A percentile compares a stretch with the other conserved stretches of the same genome.
phyloP scores from a whole-genome alignment of 1,139 yeast species.

The Nakaseomyces kungkrabaensis region DNA sequence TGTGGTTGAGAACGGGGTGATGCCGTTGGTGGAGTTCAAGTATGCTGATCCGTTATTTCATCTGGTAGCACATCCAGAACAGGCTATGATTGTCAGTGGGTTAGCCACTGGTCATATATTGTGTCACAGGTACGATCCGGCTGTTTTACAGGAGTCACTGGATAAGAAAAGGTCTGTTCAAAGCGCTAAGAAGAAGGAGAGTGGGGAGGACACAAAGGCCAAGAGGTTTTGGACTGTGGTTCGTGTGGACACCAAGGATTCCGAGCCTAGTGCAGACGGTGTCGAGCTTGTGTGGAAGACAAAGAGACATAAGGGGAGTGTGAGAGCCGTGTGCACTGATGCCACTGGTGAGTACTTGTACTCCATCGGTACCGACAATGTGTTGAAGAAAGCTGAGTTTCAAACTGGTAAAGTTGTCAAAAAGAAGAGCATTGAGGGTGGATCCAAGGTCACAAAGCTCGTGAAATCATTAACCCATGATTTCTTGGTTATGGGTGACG shows the following conservation, averaged over 20 bases:
- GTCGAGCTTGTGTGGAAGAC: slow-evolving; percentile 64
- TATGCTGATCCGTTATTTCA: slow-evolving; percentile 61
- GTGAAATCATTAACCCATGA: slow-evolving; percentile 56
- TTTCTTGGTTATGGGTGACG: slow-evolving; percentile 68
- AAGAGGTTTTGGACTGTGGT: slow-evolving; percentile 43
- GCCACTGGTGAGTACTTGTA: slow-evolving; percentile 40
- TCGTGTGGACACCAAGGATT: slow-evolving; percentile 12
- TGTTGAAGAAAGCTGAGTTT: slow-evolving; percentile 64
- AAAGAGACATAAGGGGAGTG: slow-evolving; percentile 82
- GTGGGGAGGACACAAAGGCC: slow-evolving; percentile 17
- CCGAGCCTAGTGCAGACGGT: slow-evolving; percentile 14
- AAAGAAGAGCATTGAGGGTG: slow-evolving; percentile 37
- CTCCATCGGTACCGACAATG: slow-evolving; percentile 72
- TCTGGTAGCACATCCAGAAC: slow-evolving; percentile 69
- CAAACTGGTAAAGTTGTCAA: slow-evolving; percentile 67
- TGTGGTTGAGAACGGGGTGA: slow-evolving; percentile 29
- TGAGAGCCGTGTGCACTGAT: slow-evolving; percentile 65
- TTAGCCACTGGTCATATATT: slow-evolving; percentile 69
- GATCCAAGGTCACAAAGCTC: slow-evolving; percentile 45
- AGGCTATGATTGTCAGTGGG: slow-evolving; percentile 58
- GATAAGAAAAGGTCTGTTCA: slow-evolving; percentile 21
- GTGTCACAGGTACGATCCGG: slow-evolving; percentile 46
- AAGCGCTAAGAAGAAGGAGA: slow-evolving; percentile 1
- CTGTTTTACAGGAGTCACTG: slow-evolving; percentile 28
- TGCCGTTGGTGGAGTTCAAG: slow-evolving; percentile 45